These are phyloP conservation scores for Collariella sp. DNA, from an alignment of 495 filamentous ascomycete genomes.

Conservation along the genomic window DNA sequence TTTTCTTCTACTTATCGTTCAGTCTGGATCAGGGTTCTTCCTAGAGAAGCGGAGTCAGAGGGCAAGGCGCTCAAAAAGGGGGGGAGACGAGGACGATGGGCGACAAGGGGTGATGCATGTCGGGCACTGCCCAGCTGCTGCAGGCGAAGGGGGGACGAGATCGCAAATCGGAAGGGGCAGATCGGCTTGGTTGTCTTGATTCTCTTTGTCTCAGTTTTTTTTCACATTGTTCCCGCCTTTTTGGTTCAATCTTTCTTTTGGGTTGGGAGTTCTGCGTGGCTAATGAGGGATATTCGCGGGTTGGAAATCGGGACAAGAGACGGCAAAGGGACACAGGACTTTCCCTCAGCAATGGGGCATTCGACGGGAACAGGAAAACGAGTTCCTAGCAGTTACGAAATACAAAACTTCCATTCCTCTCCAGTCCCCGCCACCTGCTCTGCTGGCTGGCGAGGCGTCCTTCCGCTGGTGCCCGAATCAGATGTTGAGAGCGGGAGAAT, in stretches of 20 bases:
- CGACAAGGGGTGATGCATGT: not conserved
- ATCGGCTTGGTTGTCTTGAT: not conserved
- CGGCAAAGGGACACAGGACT: slow-evolving; percentile 11
- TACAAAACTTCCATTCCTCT: not conserved
- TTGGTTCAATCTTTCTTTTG: not conserved
- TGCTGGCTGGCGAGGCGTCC: not conserved
- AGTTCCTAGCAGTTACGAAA: not conserved
- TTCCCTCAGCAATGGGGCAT: slow-evolving; percentile 9
- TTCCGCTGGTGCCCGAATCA: not conserved
- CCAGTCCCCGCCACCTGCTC: not conserved
- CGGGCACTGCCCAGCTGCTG: not conserved
- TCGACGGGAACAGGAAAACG: not conserved
- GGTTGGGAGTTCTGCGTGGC: not conserved
- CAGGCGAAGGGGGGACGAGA: not conserved
- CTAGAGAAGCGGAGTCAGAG: not conserved
- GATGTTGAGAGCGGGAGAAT: not conserved
- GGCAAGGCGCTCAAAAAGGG: not conserved
- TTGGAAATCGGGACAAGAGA: slow-evolving; percentile 5
- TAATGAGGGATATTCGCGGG: not conserved
- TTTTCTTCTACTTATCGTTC: not conserved
- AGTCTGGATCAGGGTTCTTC: not conserved
- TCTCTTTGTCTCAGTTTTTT: not conserved
- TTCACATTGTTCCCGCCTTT: not conserved
- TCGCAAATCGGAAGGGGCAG: not conserved
- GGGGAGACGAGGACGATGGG: not conserved